These are phyloP conservation scores for Pseudocercospora fuligena DNA, from an alignment of 2,329 filamentous ascomycete species.

Conservation along the genomic window DNA sequence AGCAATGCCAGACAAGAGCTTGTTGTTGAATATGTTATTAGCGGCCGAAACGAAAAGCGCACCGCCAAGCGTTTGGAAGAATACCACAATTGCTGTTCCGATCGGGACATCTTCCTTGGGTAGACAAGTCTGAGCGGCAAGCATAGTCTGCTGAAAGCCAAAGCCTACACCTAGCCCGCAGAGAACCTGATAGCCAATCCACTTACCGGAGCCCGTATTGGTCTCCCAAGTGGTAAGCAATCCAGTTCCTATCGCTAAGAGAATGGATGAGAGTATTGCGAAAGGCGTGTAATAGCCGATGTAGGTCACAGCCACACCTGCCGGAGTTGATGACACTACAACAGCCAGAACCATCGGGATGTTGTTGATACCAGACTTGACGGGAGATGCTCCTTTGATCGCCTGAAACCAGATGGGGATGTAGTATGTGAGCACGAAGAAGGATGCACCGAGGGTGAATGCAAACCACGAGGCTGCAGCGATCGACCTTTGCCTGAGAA, in stretches of 20 bases:
- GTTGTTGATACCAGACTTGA: conserved; percentile 53
- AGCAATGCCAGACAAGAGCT: conserved; percentile 11
- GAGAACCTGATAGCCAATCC: conserved; percentile 44
- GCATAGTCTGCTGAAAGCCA: conserved; percentile 48
- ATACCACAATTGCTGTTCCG: conserved; percentile 47
- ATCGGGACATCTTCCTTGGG: conserved; percentile 41
- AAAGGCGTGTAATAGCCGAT: conserved; percentile 41
- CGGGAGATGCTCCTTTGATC: conserved; percentile 52
- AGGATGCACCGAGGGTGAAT: conserved; percentile 47
- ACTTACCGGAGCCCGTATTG: conserved; percentile 44
- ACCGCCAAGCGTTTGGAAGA: conserved; percentile 49
- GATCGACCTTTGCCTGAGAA: conserved; percentile 52
- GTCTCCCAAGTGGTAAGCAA: conserved; percentile 51
- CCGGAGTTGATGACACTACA: conserved; percentile 11
- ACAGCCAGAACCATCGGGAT: conserved; percentile 47
- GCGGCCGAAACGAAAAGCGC: conserved; percentile 48
- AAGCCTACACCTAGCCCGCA: conserved; percentile 45
- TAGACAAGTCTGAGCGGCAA: conserved; percentile 41
- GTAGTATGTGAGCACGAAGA: conserved; percentile 53
- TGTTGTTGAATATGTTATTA: conserved; percentile 45
- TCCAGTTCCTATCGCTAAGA: conserved; percentile 54
- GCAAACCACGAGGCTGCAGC: conserved; percentile 46
- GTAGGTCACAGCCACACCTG: conserved; percentile 14
- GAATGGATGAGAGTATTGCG: conserved; percentile 45
- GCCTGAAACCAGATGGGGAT: conserved; percentile 55